Percentiles rank a stretch among this genome's conserved stretches.
Evolutionary conservation across 129 eudicot species (phyloP).

Genomic region (Escallonia herrerae): DNA sequence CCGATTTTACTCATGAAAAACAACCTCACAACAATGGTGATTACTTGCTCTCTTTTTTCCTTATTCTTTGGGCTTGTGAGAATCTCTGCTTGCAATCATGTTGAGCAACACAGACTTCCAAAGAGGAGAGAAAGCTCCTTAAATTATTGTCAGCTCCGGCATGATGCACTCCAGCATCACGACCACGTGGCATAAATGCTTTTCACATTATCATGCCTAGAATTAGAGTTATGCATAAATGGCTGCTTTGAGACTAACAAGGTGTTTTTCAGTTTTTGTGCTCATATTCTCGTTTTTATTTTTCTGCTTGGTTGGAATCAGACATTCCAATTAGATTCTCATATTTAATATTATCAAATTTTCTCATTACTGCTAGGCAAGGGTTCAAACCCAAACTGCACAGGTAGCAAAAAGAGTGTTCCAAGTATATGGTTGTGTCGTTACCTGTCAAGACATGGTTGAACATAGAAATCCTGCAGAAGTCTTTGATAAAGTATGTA

Average conservation of each 20-base stretch:
- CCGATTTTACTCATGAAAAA: no score
- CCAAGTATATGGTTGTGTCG: conserved; percentile 94
- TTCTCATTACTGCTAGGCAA: conserved; percentile 37
- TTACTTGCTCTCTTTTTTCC: no score
- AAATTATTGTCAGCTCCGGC: no score
- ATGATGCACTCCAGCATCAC: no score
- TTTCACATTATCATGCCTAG: no score
- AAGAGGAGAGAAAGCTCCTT: no score
- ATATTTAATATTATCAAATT: background rate
- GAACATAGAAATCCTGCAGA: conserved; percentile 46
- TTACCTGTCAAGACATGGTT: conserved; percentile 79
- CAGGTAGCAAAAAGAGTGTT: conserved; percentile 51
- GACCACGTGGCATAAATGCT: no score
- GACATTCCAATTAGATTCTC: background rate
- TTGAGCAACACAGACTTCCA: no score
- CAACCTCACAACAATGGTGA: no score
- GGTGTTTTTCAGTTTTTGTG: no score
- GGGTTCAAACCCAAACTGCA: conserved; percentile 27
- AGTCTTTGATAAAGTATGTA: conserved; percentile 62
- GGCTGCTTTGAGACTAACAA: no score
- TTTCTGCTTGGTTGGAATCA: background rate
- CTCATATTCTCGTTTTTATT: background rate
- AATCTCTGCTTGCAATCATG: background rate
- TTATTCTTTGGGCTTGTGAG: background rate
- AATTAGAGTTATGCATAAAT: no score